Evolutionary conservation across 2,329 filamentous ascomycete genomes (phyloP).

Genomic region (Macrophomina pseudophaseolina): DNA sequence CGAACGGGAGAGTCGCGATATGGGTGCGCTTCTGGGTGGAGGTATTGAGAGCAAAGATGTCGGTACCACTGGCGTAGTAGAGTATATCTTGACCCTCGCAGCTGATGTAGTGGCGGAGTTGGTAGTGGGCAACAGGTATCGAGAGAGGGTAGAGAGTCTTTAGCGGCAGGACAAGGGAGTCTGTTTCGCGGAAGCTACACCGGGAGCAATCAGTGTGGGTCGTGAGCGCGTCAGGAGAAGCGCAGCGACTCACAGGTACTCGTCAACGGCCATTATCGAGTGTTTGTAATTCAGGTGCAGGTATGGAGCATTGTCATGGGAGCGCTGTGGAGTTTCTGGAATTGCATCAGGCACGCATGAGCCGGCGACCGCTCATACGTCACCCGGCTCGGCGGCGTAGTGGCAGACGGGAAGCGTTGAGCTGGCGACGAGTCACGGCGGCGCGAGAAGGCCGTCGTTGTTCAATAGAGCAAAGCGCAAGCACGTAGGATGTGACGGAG

Average conservation of each 20-base stretch:
- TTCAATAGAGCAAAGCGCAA: neutral
- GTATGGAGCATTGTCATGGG: slow-evolving; percentile 35
- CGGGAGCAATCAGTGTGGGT: slow-evolving; percentile 31
- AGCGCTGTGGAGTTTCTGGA: neutral
- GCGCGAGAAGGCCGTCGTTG: neutral
- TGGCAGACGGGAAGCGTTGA: neutral
- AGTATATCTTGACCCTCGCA: slow-evolving; percentile 76
- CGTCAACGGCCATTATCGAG: slow-evolving; percentile 45
- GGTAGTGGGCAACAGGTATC: slow-evolving; percentile 70
- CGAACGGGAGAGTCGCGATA: slow-evolving; percentile 71
- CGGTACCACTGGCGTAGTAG: slow-evolving; percentile 80
- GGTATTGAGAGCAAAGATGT: slow-evolving; percentile 65
- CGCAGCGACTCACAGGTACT: slow-evolving; percentile 38
- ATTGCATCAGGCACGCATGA: slow-evolving; percentile 23
- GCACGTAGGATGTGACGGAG: neutral
- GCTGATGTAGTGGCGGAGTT: slow-evolving; percentile 88
- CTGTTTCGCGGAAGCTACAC: slow-evolving; percentile 52
- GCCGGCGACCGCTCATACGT: slow-evolving; percentile 24
- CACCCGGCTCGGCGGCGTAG: slow-evolving; percentile 18
- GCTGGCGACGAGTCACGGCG: neutral
- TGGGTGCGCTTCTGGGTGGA: slow-evolving; percentile 72
- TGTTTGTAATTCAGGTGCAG: slow-evolving; percentile 35
- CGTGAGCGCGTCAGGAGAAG: neutral
- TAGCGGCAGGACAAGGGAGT: slow-evolving; percentile 50
- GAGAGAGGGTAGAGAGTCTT: slow-evolving; percentile 54